Evolutionary conservation across 192 early-diverging fungal genomes (phyloP).

Genomic region (Coemansia sp.): DNA sequence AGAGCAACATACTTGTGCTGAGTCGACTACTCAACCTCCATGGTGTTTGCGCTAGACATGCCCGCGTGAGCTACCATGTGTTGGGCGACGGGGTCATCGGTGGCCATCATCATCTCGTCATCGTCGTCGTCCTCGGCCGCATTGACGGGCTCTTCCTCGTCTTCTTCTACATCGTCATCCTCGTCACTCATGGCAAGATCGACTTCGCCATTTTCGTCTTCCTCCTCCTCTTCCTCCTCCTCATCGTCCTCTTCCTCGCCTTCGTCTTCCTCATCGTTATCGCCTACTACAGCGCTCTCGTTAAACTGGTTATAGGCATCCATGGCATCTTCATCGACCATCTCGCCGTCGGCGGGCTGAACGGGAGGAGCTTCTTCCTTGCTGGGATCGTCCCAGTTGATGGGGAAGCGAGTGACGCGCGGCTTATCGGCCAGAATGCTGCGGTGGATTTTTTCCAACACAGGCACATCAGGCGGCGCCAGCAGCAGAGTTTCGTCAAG

Average conservation of each 20-base stretch:
- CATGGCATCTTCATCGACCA: slow-evolving; percentile 30
- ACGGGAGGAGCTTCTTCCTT: slow-evolving; percentile 42
- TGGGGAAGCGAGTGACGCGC: slow-evolving; percentile 85
- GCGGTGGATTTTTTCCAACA: slow-evolving; percentile 78
- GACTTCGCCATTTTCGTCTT: slow-evolving; percentile 25
- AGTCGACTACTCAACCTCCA: slow-evolving; percentile 33
- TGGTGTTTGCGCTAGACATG: slow-evolving; percentile 10
- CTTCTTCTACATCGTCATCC: slow-evolving; percentile 9
- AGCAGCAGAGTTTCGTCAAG: slow-evolving; percentile 77
- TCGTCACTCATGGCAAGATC: slow-evolving; percentile 31
- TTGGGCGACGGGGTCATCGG: slow-evolving; percentile 11
- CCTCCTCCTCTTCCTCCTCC: slow-evolving; percentile 16
- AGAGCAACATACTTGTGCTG: neutral
- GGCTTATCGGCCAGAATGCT: slow-evolving; percentile 95
- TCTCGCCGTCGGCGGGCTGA: slow-evolving; percentile 21
- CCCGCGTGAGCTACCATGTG: slow-evolving; percentile 2
- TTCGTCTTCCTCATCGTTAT: slow-evolving; percentile 20
- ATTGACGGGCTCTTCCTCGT: slow-evolving; percentile 13
- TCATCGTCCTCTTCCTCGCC: slow-evolving; percentile 40
- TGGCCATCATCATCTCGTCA: slow-evolving; percentile 12
- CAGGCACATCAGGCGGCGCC: slow-evolving; percentile 73
- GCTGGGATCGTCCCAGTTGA: slow-evolving; percentile 66
- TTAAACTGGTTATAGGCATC: slow-evolving; percentile 22
- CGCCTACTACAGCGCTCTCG: slow-evolving; percentile 19
- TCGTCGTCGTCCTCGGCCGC: slow-evolving; percentile 17